Base-by-base conservation (phyloP, 2,329 filamentous ascomycete genomes). In the Paecilomyces sp. region DNA sequence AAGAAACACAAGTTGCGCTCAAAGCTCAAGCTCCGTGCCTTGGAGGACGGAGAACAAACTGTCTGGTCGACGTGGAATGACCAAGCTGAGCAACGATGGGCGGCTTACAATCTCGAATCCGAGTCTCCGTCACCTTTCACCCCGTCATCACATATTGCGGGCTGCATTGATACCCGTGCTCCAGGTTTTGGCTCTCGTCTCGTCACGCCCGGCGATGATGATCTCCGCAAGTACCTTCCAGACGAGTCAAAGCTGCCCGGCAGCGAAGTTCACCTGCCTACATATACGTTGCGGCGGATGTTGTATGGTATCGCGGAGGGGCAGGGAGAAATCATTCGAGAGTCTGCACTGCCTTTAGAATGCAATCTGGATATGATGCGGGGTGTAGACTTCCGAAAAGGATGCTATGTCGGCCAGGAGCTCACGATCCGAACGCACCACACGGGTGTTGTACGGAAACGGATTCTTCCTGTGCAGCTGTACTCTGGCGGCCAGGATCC, bases 361-460 rank as follows among this genome's bases (percentile, higher is more conserved):
- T 88, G 83, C 70, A 97, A 97, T 73, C 83, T 97, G 72, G 94
- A 99, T 75, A 78, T 90, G 61, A 90, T 90, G 82, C 83, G 85
- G 55, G 94, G 86, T 28, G 88, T 99, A 65, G 91, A 97, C 76
- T 99, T 94, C 78, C 86, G 86, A 70, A 99, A 99, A 78, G 94
- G 94, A 7, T 99, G 94, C 77, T 99, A 99, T 74, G 86, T 97
- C 7, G 94, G 94, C 0, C 94, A 99, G 76, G 94, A 99, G 75
- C 83, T 99, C 64, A 97, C 94, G 1, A 96, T 97, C 65, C 88
- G 94, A 51, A 99, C 94, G 1, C 89, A 92, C 72, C 94, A 99
- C 76, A 92, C 89, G 12, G 94, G 94, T 24, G 91, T 99, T 15
- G 91, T 99, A 50, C 83, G 94, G 62, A 96, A 97, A 81, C 84